phyloP scores from a whole-genome alignment of 1,284 basidiomycete genomes.

The Psilocybe mexicana region DNA sequence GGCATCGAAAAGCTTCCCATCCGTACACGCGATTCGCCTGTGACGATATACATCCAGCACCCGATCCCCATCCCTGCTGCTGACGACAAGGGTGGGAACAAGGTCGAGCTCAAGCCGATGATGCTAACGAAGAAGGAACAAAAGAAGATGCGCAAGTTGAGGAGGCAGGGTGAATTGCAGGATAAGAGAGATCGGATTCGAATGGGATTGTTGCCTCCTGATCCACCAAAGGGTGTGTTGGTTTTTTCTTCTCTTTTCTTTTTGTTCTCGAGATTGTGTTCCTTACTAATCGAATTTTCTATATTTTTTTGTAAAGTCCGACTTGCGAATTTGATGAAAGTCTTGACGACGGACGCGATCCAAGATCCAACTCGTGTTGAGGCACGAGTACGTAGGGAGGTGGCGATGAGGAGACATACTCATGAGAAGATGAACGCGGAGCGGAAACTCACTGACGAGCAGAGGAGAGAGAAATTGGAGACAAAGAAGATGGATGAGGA shows the following conservation, averaged over 20 bases:
- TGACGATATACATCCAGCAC: constrained; percentile 94
- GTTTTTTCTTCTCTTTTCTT: background rate
- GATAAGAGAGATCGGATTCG: constrained; percentile 95
- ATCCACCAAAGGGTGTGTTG: constrained; percentile 84
- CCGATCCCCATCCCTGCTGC: constrained; percentile 96
- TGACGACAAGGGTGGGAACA: constrained; percentile 72
- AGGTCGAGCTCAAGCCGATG: constrained; percentile 74
- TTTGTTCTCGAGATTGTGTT: background rate
- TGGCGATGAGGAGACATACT: constrained; percentile 83
- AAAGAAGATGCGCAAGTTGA: constrained; percentile 94
- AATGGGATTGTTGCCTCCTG: constrained; percentile 95
- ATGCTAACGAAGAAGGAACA: constrained; percentile 95
- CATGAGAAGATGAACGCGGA: constrained; percentile 95
- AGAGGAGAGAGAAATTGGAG: constrained; percentile 85
- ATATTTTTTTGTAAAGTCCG: constrained; percentile 60
- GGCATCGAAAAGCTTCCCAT: constrained; percentile 54
- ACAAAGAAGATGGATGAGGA: constrained; percentile 85
- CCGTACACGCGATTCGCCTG: constrained; percentile 68
- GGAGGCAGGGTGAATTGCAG: constrained; percentile 86
- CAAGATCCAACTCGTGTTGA: constrained; percentile 98
- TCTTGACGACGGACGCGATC: constrained; percentile 93
- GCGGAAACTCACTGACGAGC: constrained; percentile 89
- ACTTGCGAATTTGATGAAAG: constrained; percentile 96
- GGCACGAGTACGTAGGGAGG: constrained; percentile 90
- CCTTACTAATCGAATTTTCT: constrained; percentile 3